phyloP scores from a whole-genome alignment of 768 basidiomycete species.

The Paxillus involutus region DNA sequence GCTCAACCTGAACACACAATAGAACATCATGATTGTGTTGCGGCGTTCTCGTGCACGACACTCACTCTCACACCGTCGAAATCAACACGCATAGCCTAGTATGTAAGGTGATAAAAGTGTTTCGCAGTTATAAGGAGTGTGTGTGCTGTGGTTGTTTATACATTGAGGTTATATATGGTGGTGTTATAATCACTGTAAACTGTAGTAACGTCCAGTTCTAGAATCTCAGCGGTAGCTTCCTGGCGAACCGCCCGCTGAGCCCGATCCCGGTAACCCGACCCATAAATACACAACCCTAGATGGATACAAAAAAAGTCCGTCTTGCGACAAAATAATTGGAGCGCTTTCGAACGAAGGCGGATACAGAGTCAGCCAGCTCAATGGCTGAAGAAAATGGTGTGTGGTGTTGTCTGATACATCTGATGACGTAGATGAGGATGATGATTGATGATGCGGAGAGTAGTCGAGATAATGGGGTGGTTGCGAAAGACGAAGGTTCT shows the following conservation, averaged over 20 bases:
- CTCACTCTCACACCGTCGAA: too few relatives aligned
- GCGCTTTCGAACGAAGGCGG: slow-evolving; percentile 19
- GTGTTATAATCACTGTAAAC: slow-evolving; percentile 4
- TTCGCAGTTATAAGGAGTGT: slow-evolving; percentile 16
- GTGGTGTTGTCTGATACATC: slow-evolving; percentile 1
- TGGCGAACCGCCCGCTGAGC: slow-evolving; percentile 4
- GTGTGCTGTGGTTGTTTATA: background rate
- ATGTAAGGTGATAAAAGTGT: background rate
- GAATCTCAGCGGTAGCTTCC: slow-evolving; percentile 5
- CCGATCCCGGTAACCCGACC: slow-evolving; percentile 3
- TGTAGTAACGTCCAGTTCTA: background rate
- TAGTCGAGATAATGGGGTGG: background rate
- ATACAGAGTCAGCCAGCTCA: slow-evolving; percentile 2
- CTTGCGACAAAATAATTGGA: slow-evolving; percentile 9
- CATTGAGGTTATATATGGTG: slow-evolving; percentile 2
- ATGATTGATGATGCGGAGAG: background rate
- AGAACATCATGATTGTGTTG: too few relatives aligned
- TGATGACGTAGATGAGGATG: background rate
- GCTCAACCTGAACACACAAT: too few relatives aligned
- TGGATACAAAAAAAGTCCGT: slow-evolving; percentile 9
- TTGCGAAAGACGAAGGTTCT: background rate
- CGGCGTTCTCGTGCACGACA: too few relatives aligned
- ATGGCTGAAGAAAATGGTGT: slow-evolving; percentile 4
- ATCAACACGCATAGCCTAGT: too few relatives aligned
- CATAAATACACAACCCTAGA: slow-evolving; percentile 4